phyloP scores from a whole-genome alignment of 495 filamentous ascomycete genomes.

The Neurospora tetraspora region DNA sequence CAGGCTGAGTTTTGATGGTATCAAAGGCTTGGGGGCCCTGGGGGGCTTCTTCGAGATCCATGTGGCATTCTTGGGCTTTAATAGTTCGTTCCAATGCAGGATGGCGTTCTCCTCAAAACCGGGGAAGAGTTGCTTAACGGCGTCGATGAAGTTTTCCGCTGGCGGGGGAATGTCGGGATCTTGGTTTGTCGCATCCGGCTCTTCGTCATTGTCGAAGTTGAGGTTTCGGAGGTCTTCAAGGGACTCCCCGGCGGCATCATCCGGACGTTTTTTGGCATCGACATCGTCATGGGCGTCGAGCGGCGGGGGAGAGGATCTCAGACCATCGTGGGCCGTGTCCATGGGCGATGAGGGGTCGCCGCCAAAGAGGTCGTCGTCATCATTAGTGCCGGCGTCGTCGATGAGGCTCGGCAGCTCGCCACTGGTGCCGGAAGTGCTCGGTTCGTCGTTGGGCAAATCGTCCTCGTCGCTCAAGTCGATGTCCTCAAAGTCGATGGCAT shows the following conservation, averaged over 20 bases:
- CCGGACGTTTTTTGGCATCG: constrained; percentile 20
- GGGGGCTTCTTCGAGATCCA: constrained; percentile 58
- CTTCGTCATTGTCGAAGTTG: constrained; percentile 37
- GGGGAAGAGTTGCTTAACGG: constrained; percentile 61
- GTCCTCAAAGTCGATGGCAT: constrained; percentile 71
- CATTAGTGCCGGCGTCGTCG: constrained; percentile 36
- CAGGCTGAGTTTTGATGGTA: constrained; percentile 77
- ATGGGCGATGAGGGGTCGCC: constrained; percentile 28
- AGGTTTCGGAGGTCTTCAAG: constrained; percentile 24
- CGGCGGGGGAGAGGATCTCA: constrained; percentile 25
- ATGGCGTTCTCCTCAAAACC: constrained; percentile 54
- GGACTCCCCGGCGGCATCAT: constrained; percentile 7
- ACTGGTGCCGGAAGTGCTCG: constrained; percentile 20
- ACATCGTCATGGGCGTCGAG: constrained; percentile 18
- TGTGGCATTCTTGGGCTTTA: constrained; percentile 62
- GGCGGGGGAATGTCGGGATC: constrained; percentile 45
- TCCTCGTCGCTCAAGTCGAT: constrained; percentile 65
- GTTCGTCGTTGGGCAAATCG: constrained; percentile 40
- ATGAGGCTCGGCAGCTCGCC: constrained; percentile 36
- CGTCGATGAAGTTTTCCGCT: constrained; percentile 54
- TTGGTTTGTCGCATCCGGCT: constrained; percentile 28
- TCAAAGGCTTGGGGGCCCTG: constrained; percentile 68
- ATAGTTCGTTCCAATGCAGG: constrained; percentile 59
- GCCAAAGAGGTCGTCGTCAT: constrained; percentile 44
- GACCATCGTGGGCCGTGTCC: constrained; percentile 18